Base-by-base conservation (phyloP, 2,329 filamentous ascomycete species). In the Byssochlamys sp. region DNA sequence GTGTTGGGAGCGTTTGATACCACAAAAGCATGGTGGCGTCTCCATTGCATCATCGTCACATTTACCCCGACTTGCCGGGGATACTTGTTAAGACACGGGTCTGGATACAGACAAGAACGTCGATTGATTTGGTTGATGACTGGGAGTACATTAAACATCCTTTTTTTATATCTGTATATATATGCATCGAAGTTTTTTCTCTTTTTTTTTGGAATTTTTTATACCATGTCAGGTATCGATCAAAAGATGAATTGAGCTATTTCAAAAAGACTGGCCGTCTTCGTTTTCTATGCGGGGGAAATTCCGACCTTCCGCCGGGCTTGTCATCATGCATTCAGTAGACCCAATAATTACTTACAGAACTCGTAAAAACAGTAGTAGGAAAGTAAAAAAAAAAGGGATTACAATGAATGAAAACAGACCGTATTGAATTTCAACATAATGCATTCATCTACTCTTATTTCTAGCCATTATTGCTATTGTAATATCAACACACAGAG, bases 11-110 rank as follows among this genome's bases (percentile, higher is more conserved):
- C 49, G 49, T 51, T 51, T 51, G 55, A 54, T 57, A 54, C 51
- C 51, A 26, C 49, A 35, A 53, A 54, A 53, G 55, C 26, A 54
- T 51, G 52, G 49, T 51, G 49, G 49, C 49, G 49, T 51, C 49
- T 51, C 49, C 49, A 28, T 51, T 51, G 49, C 49, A 51, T 51
- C 49, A 51, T 28, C 39, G 39, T 24, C 27, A 28, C 49, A 51
- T 51, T 28, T 25, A 35, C 28, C 28, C 11, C 52, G 52, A 26
- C 11, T 54, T n/a, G 25, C 19, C 7, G 14, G 29, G 52, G 25
- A 28, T 19, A 19, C 19, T 19, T 19, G 24, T 45, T 39, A 19
- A 45, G 39, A 45, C 39, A 7, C 39, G 39, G 39, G 39, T 45
- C 39, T 45, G 39, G 39, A 19, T 45, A 45, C 39, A 45, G 39